Percentiles rank a stretch among this genome's conserved stretches.
Evolutionary conservation across 257 asterid genomes (phyloP).

Genomic region (Solanum etuberosum): DNA sequence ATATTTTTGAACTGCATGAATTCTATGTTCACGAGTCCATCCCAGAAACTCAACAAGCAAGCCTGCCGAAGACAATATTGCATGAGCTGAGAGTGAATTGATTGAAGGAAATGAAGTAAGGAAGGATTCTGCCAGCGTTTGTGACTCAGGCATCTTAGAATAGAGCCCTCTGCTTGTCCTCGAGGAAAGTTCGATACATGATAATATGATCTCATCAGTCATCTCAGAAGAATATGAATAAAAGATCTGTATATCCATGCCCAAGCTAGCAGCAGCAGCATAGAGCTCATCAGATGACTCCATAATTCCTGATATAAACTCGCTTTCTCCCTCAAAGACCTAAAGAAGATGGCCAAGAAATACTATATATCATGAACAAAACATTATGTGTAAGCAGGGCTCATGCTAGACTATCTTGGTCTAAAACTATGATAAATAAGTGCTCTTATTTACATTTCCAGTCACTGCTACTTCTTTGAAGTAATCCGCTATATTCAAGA

Average conservation of each 20-base stretch:
- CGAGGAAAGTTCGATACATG: slow-evolving; percentile 57
- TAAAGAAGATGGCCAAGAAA: slow-evolving; percentile 18
- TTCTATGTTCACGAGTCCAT: slow-evolving; percentile 36
- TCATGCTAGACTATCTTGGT: neutral
- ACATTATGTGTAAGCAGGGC: neutral
- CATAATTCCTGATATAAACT: slow-evolving; percentile 56
- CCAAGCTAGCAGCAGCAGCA: slow-evolving; percentile 93
- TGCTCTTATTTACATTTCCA: neutral
- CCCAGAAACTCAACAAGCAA: slow-evolving; percentile 58
- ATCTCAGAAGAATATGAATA: slow-evolving; percentile 65
- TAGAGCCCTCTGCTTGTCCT: slow-evolving; percentile 38
- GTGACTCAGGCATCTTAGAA: slow-evolving; percentile 69
- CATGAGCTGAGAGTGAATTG: slow-evolving; percentile 91
- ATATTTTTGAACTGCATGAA: slow-evolving; percentile 46
- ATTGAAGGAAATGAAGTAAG: slow-evolving; percentile 83
- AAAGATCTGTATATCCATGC: slow-evolving; percentile 75
- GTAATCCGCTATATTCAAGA: neutral
- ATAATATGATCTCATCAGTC: slow-evolving; percentile 77
- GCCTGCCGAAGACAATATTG: slow-evolving; percentile 65
- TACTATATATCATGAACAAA: neutral
- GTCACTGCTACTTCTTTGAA: neutral
- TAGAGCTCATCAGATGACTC: slow-evolving; percentile 94
- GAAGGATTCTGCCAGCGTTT: slow-evolving; percentile 84
- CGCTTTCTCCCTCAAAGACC: slow-evolving; percentile 88
- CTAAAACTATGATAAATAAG: neutral